Evolutionary conservation across 2,329 filamentous ascomycete species (phyloP).

Genomic region (Exophiala sp.): DNA sequence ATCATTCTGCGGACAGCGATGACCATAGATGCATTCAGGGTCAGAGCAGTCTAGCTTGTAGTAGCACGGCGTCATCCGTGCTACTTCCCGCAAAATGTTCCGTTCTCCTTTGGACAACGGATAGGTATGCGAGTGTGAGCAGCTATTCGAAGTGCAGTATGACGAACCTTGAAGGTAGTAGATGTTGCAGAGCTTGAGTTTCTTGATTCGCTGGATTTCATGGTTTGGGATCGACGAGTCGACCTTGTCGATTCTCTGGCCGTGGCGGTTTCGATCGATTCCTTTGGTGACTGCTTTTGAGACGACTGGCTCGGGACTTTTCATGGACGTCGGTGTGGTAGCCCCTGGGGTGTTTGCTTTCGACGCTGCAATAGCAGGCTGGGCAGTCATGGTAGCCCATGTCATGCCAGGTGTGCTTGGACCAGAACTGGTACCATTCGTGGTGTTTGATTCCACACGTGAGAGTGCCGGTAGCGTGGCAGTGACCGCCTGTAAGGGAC

Average conservation of each 20-base stretch:
- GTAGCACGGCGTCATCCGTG: conserved; percentile 61
- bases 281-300: conserved; percentile 36
- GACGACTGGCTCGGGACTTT: conserved; percentile 38
- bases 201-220: conserved; percentile 59
- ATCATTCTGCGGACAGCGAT: conserved; percentile 56
- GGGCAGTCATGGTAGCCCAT: conserved; percentile 35
- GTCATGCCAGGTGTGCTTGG: conserved; percentile 32
- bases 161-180: conserved; percentile 52
- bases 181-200: conserved; percentile 61
- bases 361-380: conserved; percentile 19
- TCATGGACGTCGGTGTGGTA: conserved; percentile 35
- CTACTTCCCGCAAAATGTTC: conserved; percentile 54
- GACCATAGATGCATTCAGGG: conserved; percentile 60
- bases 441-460: conserved; percentile 38
- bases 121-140: conserved; percentile 55
- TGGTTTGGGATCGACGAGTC: conserved; percentile 50
- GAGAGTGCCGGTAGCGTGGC: conserved; percentile 33
- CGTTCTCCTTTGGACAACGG: conserved; percentile 53
- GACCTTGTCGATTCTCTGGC: conserved; percentile 57
- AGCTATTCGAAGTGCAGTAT: conserved; percentile 56
- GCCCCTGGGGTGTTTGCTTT: conserved; percentile 22
- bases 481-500: conserved; percentile 26
- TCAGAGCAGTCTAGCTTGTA: conserved; percentile 58
- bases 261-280: conserved; percentile 56
- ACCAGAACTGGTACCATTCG: conserved; percentile 36